These are phyloP conservation scores for Pleurotus tuoliensis DNA, from an alignment of 768 basidiomycete genomes.

Conservation along the genomic window DNA sequence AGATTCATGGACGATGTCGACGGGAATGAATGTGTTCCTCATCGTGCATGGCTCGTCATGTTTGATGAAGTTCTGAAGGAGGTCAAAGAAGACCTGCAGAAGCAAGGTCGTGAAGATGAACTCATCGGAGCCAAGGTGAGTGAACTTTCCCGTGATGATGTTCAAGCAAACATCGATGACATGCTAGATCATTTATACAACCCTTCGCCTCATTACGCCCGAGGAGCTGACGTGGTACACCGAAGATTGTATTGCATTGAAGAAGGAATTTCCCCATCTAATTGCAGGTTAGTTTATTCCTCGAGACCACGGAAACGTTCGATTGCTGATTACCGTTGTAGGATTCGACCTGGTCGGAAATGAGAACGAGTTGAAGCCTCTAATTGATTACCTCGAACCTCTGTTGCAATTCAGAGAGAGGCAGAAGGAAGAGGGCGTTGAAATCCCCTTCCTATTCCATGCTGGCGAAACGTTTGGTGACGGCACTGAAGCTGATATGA, in stretches of 20 bases:
- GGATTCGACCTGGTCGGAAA: conserved; percentile 83
- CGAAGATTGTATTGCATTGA: conserved; percentile 73
- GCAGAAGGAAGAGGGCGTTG: conserved; percentile 51
- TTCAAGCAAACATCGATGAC: background rate
- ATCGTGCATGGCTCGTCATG: conserved; percentile 53
- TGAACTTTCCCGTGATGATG: background rate
- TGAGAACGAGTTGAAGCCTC: conserved; percentile 57
- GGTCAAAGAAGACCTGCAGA: conserved; percentile 47
- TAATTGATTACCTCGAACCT: conserved; percentile 59
- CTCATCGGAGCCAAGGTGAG: conserved; percentile 65
- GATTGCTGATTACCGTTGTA: conserved; percentile 18
- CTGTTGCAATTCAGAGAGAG: conserved; percentile 57
- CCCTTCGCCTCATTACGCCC: conserved; percentile 48
- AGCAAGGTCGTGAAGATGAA: conserved; percentile 50
- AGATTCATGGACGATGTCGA: conserved; percentile 57
- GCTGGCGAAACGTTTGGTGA: conserved; percentile 81
- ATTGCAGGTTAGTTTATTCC: conserved; percentile 50
- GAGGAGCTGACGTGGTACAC: conserved; percentile 61
- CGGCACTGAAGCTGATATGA: conserved; percentile 64
- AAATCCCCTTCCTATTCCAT: conserved; percentile 77
- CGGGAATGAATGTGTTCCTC: conserved; percentile 53
- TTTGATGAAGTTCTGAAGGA: conserved; percentile 50
- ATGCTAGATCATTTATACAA: conserved; percentile 66
- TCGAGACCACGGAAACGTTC: background rate
- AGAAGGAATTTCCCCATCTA: conserved; percentile 69